Conservation (phyloP, 2,329 filamentous ascomycete genomes). For the Diaporthe citriasiana region DNA sequence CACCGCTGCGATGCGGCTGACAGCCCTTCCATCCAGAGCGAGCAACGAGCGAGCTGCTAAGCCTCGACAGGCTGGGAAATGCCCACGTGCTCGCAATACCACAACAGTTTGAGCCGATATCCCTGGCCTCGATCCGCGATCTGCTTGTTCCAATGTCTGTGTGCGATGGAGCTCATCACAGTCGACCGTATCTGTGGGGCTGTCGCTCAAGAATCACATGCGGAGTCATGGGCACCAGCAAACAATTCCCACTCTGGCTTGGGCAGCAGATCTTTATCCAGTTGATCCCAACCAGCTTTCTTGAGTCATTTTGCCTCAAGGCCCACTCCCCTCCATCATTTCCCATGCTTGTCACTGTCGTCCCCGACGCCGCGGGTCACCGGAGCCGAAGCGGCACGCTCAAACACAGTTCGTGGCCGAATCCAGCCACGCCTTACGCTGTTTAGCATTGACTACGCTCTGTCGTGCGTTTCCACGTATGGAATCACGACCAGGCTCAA, state of each 20-base stretch:
- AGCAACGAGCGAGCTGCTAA: background rate
- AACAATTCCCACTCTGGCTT: constrained; percentile 21
- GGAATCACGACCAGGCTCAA: background rate
- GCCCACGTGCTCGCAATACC: constrained; percentile 12
- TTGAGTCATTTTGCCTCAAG: constrained; percentile 34
- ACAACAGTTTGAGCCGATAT: background rate
- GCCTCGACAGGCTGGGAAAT: constrained; percentile 22
- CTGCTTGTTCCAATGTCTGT: constrained; percentile 13
- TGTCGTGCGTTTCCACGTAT: background rate
- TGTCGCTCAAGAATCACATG: constrained; percentile 24
- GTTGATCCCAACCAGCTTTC: constrained; percentile 20
- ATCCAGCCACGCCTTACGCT: background rate
- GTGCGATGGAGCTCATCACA: constrained; percentile 18
- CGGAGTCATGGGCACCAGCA: constrained; percentile 26
- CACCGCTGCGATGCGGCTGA: constrained; percentile 31
- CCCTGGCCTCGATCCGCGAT: constrained; percentile 12
- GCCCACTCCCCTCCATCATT: constrained; percentile 25
- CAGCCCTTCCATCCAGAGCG: background rate
- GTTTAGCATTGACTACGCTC: background rate
- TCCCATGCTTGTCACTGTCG: constrained; percentile 23
- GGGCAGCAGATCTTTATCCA: constrained; percentile 11
- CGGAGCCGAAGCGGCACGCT: constrained; percentile 31
- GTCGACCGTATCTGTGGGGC: background rate
- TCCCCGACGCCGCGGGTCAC: constrained; percentile 27
- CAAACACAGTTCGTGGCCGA: constrained; percentile 6